A percentile compares a stretch with the other conserved stretches of the same genome.
These are phyloP conservation scores for Atkinsonella hypoxylon DNA, from an alignment of 2,329 filamentous ascomycete species.

Conservation along the genomic window DNA sequence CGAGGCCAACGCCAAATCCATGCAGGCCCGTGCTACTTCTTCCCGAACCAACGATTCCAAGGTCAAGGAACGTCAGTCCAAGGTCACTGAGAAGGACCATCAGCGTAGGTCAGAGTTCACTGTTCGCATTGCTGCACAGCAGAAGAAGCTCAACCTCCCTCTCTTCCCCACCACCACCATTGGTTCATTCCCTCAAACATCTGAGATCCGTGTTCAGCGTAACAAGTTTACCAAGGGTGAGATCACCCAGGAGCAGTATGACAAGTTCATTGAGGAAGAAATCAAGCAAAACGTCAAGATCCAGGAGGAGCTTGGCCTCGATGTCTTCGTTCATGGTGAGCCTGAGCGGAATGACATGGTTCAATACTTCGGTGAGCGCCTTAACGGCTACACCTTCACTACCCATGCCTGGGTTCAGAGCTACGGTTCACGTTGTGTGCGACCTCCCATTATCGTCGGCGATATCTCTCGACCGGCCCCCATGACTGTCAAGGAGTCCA, in stretches of 20 bases:
- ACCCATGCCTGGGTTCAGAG: conserved; percentile 98
- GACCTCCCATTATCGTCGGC: conserved; percentile 95
- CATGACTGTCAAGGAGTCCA: conserved; percentile 99
- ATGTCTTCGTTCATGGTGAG: conserved; percentile 97
- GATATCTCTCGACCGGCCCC: conserved; percentile 93
- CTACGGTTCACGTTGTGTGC: conserved; percentile 96
- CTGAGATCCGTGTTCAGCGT: conserved; percentile 91
- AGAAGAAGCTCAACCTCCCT: conserved; percentile 84
- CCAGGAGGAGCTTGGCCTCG: conserved; percentile 94
- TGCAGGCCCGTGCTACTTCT: conserved; percentile 82
- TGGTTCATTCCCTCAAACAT: conserved; percentile 98
- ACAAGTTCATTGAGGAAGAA: conserved; percentile 99
- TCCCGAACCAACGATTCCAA: conserved; percentile 92
- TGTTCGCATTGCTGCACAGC: conserved; percentile 73
- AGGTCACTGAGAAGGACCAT: conserved; percentile 75
- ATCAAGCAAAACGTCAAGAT: conserved; percentile 91
- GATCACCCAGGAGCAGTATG: conserved; percentile 84
- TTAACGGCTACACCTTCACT: conserved; percentile 96
- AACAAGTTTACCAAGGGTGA: conserved; percentile 99
- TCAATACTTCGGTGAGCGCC: conserved; percentile 97
- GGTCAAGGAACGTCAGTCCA: conserved; percentile 92
- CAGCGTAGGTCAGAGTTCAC: conserved; percentile 88
- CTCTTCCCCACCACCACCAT: conserved; percentile 99
- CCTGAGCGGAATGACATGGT: conserved; percentile 99
- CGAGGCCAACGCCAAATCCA: conserved; percentile 92